Base-by-base conservation (phyloP, 345 rosid species). In the Arabidopsis arenosa region DNA sequence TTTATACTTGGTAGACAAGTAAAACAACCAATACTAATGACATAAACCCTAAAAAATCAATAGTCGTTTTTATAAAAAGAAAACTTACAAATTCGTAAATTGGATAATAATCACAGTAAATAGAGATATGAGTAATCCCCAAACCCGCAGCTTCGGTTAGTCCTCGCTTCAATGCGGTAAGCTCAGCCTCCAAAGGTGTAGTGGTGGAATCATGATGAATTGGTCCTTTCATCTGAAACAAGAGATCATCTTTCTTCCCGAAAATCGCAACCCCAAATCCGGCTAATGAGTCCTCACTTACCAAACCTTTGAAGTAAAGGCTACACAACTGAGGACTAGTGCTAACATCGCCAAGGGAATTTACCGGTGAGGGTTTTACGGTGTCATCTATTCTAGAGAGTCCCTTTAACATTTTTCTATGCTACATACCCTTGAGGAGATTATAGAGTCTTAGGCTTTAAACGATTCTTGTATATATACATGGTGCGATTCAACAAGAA, bases 211-310 rank as follows among this genome's bases (percentile, higher is more conserved):
- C 56, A 37, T 75, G 72, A 30, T 51, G 56, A 23, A 68, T 72
- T 6, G 77, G 80, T 53, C 84, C 85, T 17, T 75, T 75, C 45
- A 80, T 13, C 37, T 83, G 84, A n/a, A 85, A 70, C 26, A 86
- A 58, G 79, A 83, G 30, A 67, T 81, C 77, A 69, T 74, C 73
- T 6, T 30, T 17, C 1, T 56, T 75, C 44, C 82, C 87, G 21
- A 78, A 82, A 23, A 87, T 77, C 23, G 85, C 87, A 2, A 84
- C 80, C 0, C 87, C 90, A 40, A 75, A 75, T 39, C 85, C 85
- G 5, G 74, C 78, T 62, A 77, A 70, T 36, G 5, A 7, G 13
- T 58, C 73, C 15, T 78, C 83, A 12, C 70, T 72, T 15, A 81
- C 72, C 78, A 83, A 47, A 35, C 82, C 80, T 59, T 74, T 77